Percentiles rank a stretch among this genome's conserved stretches.
phyloP scores from a whole-genome alignment of 2,329 filamentous ascomycete genomes.

The Ploettnerulaceae sp. region DNA sequence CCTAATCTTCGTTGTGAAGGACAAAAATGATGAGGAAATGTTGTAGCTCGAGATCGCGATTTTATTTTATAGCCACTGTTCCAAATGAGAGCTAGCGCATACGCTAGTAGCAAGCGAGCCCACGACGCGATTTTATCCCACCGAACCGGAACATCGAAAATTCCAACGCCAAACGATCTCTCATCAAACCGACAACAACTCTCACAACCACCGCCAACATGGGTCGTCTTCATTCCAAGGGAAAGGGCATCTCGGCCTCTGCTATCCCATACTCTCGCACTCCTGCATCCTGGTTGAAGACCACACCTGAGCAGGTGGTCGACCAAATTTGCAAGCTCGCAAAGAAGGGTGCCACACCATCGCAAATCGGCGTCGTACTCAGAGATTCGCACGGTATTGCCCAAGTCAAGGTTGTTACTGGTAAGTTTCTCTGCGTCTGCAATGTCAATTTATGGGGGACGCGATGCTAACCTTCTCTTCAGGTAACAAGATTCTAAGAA shows the following conservation, averaged over 20 bases:
- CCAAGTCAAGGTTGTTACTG: constrained; percentile 95
- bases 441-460: constrained; percentile 11
- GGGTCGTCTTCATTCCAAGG: constrained; percentile 98
- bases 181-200: constrained; percentile 27
- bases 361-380: constrained; percentile 98
- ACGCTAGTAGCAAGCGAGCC: background rate
- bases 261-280: constrained; percentile 96
- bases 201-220: constrained; percentile 51
- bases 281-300: constrained; percentile 94
- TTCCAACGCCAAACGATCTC: constrained; percentile 16
- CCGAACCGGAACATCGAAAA: constrained; percentile 3
- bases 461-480: constrained; percentile 34
- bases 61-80: background rate
- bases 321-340: constrained; percentile 99
- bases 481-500: constrained; percentile 99
- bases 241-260: constrained; percentile 97
- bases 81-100: background rate
- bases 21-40: background rate
- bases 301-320: constrained; percentile 95
- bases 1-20: too few relatives aligned
- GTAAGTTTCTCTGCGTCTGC: constrained; percentile 49
- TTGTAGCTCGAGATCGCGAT: constrained; percentile 1
- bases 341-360: constrained; percentile 97
- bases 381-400: constrained; percentile 97
- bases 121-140: constrained; percentile 9